A percentile compares a stretch with the other conserved stretches of the same genome.
Conservation (phyloP, 31 red algal species). For the Bonnemaisonia californica region DNA sequence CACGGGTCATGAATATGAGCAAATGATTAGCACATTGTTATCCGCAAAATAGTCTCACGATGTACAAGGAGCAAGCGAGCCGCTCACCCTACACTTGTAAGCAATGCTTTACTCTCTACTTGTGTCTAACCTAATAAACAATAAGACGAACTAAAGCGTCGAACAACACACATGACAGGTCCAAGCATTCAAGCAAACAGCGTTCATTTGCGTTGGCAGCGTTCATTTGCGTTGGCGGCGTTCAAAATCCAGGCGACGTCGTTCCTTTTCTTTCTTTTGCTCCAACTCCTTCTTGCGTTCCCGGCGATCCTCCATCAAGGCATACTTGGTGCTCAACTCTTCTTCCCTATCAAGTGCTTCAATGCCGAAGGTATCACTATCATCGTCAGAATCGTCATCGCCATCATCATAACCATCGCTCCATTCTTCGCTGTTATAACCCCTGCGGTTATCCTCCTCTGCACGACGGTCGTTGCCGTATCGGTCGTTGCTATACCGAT, state of each 20-base stretch:
- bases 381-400: conserved; percentile 42
- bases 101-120: too few relatives aligned
- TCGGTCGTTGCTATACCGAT: background rate
- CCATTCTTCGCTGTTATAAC: conserved; percentile 65
- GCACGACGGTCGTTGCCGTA: background rate
- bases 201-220: too few relatives aligned
- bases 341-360: conserved; percentile 55
- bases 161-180: too few relatives aligned
- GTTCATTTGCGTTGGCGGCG: too few relatives aligned
- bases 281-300: conserved; percentile 9
- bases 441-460: background rate
- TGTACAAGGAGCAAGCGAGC: too few relatives aligned
- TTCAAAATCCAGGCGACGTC: conserved; percentile 48
- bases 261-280: conserved; percentile 55
- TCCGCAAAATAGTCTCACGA: too few relatives aligned
- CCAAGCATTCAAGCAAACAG: too few relatives aligned
- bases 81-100: too few relatives aligned
- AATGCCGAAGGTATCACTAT: conserved; percentile 33
- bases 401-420: conserved; percentile 26
- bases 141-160: too few relatives aligned
- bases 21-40: too few relatives aligned
- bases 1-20: too few relatives aligned
- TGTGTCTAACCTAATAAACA: too few relatives aligned
- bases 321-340: conserved; percentile 5
- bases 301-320: conserved; percentile 28